Evolutionary conservation across 257 asterid genomes (phyloP).

Genomic region (Solanum etuberosum): DNA sequence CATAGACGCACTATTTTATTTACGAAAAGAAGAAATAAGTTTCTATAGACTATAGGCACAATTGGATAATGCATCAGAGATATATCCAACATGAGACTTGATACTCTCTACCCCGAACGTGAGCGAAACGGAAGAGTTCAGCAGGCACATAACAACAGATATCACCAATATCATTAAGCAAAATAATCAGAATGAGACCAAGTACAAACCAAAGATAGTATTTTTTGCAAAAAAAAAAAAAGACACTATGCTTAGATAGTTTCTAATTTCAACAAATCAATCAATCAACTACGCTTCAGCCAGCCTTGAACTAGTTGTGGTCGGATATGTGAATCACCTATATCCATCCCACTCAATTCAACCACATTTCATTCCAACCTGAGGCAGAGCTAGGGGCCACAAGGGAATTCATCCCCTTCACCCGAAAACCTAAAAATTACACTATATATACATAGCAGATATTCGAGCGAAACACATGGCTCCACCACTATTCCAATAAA

Average conservation of each 20-base stretch:
- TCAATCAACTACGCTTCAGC: neutral
- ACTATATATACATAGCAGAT: neutral
- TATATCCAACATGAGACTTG: neutral
- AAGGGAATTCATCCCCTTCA: neutral
- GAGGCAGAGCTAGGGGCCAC: neutral
- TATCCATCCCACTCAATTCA: neutral
- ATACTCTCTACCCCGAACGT: neutral
- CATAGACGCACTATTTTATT: neutral
- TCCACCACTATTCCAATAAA: neutral
- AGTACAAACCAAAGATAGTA: neutral
- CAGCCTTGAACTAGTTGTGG: neutral
- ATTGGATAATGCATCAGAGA: neutral
- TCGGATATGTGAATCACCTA: neutral
- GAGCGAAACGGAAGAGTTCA: neutral
- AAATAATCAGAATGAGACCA: neutral
- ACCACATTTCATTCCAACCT: neutral
- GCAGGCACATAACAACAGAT: neutral
- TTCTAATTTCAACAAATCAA: neutral
- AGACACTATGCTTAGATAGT: neutral
- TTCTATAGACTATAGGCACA: neutral
- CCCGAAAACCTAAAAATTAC: neutral
- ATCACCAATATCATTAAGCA: neutral
- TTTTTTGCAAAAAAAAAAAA: neutral
- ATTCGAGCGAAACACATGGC: neutral
- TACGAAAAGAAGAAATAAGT: neutral